A percentile compares a stretch with the other conserved stretches of the same genome.
Evolutionary conservation across 2,329 filamentous ascomycete species (phyloP).

Genomic region (Paecilomyces fulvus): DNA sequence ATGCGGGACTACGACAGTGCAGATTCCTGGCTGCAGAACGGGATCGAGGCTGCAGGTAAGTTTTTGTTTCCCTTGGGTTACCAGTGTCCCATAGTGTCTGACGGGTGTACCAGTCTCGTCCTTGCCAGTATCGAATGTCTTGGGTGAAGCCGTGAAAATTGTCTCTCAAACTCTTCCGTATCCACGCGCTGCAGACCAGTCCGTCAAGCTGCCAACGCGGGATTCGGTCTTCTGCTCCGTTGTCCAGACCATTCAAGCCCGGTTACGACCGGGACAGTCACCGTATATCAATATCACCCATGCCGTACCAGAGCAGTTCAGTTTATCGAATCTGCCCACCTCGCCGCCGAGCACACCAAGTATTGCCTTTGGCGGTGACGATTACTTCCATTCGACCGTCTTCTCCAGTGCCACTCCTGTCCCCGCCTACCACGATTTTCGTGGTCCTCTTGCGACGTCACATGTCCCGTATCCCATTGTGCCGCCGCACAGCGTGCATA

Average conservation of each 20-base stretch:
- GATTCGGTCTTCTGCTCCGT: slow-evolving; percentile 45
- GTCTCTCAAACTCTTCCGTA: slow-evolving; percentile 54
- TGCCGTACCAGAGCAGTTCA: slow-evolving; percentile 54
- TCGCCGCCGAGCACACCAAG: slow-evolving; percentile 55
- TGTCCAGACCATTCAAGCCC: slow-evolving; percentile 47
- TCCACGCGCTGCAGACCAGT: slow-evolving; percentile 32
- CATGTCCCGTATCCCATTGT: slow-evolving; percentile 50
- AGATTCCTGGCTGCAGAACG: slow-evolving; percentile 29
- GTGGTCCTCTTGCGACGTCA: slow-evolving; percentile 34
- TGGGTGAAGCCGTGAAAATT: slow-evolving; percentile 43
- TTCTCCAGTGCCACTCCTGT: slow-evolving; percentile 56
- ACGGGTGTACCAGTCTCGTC: slow-evolving; percentile 24
- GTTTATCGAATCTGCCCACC: slow-evolving; percentile 51
- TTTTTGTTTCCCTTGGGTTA: neutral
- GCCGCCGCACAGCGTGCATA: slow-evolving; percentile 50
- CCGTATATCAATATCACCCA: slow-evolving; percentile 58
- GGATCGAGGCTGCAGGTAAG: slow-evolving; percentile 29
- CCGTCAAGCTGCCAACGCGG: slow-evolving; percentile 18
- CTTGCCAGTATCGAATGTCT: slow-evolving; percentile 25
- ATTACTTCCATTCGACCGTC: slow-evolving; percentile 54
- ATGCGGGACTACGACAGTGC: slow-evolving; percentile 25
- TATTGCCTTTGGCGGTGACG: slow-evolving; percentile 40
- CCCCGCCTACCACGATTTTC: slow-evolving; percentile 49
- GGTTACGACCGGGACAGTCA: slow-evolving; percentile 41
- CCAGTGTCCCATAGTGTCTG: neutral